A percentile compares a stretch with the other conserved stretches of the same genome.
Conservation (phyloP, 352 stramenopile genomes). For the Pythium phragmitis region DNA sequence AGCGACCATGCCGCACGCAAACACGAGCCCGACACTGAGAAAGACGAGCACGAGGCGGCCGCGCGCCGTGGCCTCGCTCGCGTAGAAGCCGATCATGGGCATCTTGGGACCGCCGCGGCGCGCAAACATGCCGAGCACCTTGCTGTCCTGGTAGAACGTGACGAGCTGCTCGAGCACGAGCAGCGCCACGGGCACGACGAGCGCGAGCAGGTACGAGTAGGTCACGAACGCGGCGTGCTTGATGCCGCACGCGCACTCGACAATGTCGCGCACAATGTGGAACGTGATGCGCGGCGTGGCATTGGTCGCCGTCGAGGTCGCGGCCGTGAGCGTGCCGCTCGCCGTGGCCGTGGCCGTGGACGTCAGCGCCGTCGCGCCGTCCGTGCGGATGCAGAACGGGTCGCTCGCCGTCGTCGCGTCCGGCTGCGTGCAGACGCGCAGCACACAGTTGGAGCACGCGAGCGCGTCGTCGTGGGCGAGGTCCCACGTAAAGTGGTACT, state of each 20-base stretch:
- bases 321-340: conserved; percentile 3
- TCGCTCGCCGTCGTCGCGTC: conserved; percentile 8
- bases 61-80: conserved; percentile 32
- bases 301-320: background rate
- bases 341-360: conserved; percentile 4
- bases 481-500: conserved; percentile 50
- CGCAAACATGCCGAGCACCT: conserved; percentile 44
- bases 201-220: conserved; percentile 41
- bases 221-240: conserved; percentile 38
- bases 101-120: conserved; percentile 33
- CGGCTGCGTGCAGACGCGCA: conserved; percentile 38
- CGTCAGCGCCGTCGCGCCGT: conserved; percentile 27
- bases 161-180: conserved; percentile 53
- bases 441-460: conserved; percentile 44
- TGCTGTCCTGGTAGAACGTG: conserved; percentile 59
- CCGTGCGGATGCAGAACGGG: conserved; percentile 48
- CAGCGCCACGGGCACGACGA: conserved; percentile 35
- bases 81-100: conserved; percentile 37
- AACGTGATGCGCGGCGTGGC: conserved; percentile 36
- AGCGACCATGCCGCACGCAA: conserved; percentile 38
- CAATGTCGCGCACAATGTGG: conserved; percentile 48
- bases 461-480: conserved; percentile 38
- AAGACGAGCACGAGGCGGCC: conserved; percentile 38
- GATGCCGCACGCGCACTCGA: conserved; percentile 51
- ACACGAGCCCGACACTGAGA: conserved; percentile 33